phyloP scores from a whole-genome alignment of 805 yeast species.

The Kazachstania bromeliacearum region DNA sequence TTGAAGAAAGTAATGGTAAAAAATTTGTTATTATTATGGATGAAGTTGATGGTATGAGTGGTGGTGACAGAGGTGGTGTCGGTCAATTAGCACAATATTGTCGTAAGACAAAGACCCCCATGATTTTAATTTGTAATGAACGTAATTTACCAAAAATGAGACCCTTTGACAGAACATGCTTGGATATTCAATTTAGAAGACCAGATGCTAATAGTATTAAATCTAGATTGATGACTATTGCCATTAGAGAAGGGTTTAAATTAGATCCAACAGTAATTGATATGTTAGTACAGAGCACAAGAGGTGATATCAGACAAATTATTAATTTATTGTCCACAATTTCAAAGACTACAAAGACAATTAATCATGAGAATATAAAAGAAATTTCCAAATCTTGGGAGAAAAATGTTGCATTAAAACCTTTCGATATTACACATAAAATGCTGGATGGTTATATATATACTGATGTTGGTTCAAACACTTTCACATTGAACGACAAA shows the following conservation, averaged over 20 bases:
- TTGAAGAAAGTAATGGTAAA: slow-evolving; percentile 33
- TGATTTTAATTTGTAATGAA: slow-evolving; percentile 91
- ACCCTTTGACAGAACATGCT: slow-evolving; percentile 77
- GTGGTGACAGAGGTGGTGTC: slow-evolving; percentile 98
- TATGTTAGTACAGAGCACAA: slow-evolving; percentile 73
- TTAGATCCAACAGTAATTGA: slow-evolving; percentile 75
- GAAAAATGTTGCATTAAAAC: slow-evolving; percentile 81
- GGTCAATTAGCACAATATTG: slow-evolving; percentile 88
- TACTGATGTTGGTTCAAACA: slow-evolving; percentile 34
- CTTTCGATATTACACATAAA: slow-evolving; percentile 77
- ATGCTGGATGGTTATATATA: slow-evolving; percentile 54
- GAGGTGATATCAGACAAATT: slow-evolving; percentile 89
- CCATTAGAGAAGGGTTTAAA: slow-evolving; percentile 72
- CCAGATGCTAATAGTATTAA: slow-evolving; percentile 78
- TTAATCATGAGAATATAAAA: slow-evolving; percentile 50
- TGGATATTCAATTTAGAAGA: slow-evolving; percentile 76
- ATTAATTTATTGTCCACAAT: slow-evolving; percentile 82
- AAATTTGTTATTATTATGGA: slow-evolving; percentile 88
- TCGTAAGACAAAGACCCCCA: slow-evolving; percentile 75
- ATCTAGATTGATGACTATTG: slow-evolving; percentile 82
- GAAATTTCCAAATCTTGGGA: slow-evolving; percentile 67
- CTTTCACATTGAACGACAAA: slow-evolving; percentile 64
- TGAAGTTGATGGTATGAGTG: slow-evolving; percentile 98
- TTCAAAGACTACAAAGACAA: slow-evolving; percentile 56
- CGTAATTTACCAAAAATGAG: slow-evolving; percentile 89